Percentiles rank a stretch among this genome's conserved stretches.
Conservation (phyloP, 768 basidiomycete genomes). For the Suillus spraguei region DNA sequence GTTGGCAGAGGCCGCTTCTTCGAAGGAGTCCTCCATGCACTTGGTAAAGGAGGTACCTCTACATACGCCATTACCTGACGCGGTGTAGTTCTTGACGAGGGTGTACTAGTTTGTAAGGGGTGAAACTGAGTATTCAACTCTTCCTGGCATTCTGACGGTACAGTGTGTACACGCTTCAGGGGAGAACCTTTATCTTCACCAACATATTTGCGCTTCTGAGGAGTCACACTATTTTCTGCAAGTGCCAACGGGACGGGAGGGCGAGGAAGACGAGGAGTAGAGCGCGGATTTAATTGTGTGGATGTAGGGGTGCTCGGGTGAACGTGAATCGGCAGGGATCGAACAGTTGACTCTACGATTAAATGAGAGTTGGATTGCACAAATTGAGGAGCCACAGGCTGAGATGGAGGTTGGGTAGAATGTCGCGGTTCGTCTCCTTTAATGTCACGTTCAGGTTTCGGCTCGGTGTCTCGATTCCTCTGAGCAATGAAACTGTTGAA, state of each 20-base stretch:
- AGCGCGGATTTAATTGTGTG: conserved; percentile 28
- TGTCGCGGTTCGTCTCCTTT: conserved; percentile 20
- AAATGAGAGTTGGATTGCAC: conserved; percentile 8
- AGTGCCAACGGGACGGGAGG: conserved; percentile 49
- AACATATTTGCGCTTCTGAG: conserved; percentile 70
- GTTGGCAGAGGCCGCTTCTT: conserved; percentile 25
- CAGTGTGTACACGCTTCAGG: conserved; percentile 54
- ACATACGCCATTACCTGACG: conserved; percentile 38
- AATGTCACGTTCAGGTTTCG: conserved; percentile 25
- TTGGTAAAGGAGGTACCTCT: conserved; percentile 31
- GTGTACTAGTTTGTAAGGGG: conserved; percentile 5
- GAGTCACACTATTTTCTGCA: conserved; percentile 44
- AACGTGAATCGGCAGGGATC: not conserved
- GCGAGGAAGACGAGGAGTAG: conserved; percentile 44
- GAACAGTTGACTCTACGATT: not conserved
- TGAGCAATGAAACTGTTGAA: conserved; percentile 68
- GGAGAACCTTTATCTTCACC: conserved; percentile 64
- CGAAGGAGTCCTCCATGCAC: conserved; percentile 31
- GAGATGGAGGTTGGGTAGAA: conserved; percentile 19
- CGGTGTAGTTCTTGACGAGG: conserved; percentile 30
- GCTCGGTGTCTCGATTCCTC: conserved; percentile 47
- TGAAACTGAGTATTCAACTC: not conserved
- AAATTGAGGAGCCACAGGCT: conserved; percentile 16
- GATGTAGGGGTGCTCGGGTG: not conserved
- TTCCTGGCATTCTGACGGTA: not conserved